Evolutionary conservation across 306 rosid genomes (phyloP).

Genomic region (Biancaea sappan): DNA sequence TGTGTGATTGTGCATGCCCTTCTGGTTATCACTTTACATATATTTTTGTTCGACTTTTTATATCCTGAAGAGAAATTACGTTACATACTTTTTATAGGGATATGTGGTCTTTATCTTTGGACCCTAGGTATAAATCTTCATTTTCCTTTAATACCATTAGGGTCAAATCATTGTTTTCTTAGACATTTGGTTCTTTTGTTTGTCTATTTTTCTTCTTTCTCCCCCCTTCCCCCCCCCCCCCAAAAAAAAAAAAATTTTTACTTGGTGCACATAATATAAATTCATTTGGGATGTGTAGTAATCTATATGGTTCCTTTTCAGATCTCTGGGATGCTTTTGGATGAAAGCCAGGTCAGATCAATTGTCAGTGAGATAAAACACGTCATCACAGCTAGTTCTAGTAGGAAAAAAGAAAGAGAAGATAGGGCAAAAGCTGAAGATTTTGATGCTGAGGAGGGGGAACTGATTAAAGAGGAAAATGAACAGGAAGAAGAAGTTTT

Average conservation of each 20-base stretch:
- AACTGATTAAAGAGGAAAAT: constrained; percentile 91
- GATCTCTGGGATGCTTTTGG: constrained; percentile 88
- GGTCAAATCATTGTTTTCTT: neutral
- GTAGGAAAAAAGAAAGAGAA: constrained; percentile 83
- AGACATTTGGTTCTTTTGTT: neutral
- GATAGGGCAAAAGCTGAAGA: constrained; percentile 94
- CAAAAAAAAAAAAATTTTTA: no score
- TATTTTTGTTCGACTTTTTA: neutral
- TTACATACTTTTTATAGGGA: neutral
- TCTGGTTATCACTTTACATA: neutral
- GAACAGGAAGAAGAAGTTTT: constrained; percentile 99
- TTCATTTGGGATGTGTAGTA: constrained; percentile 10
- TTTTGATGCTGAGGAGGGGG: constrained; percentile 92
- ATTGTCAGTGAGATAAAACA: constrained; percentile 85
- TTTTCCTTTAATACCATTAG: constrained; percentile 11
- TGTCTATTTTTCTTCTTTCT: neutral
- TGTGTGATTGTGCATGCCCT: neutral
- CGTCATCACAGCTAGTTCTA: constrained; percentile 93
- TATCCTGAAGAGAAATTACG: neutral
- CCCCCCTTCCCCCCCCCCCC: no score
- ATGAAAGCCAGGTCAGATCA: constrained; percentile 84
- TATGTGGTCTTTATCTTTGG: no score
- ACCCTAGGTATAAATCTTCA: neutral
- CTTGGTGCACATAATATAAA: constrained; percentile 2
- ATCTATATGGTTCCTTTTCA: constrained; percentile 35